phyloP scores from a whole-genome alignment of 1,139 yeast species.

The Petasospora rhodanensis region DNA sequence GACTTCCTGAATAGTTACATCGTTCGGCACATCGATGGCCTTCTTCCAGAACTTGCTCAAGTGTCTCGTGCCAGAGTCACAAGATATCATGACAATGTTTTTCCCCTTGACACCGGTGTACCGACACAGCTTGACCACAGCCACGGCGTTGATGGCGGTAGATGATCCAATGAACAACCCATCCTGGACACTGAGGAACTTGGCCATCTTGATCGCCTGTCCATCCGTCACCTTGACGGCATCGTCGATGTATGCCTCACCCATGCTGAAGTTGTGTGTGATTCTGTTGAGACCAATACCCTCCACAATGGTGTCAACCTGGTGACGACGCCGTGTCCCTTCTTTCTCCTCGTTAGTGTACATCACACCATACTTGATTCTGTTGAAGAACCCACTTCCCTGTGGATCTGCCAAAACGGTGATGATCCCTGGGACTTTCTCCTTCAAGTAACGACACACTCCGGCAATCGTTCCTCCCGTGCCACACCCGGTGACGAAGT shows the following conservation, averaged over 20 bases:
- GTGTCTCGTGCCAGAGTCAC: conserved; percentile 91
- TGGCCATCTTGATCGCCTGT: conserved; percentile 87
- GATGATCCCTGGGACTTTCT: conserved; percentile 34
- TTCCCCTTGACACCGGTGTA: conserved; percentile 50
- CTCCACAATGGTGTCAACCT: conserved; percentile 90
- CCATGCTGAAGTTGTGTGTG: conserved; percentile 74
- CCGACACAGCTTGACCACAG: conserved; percentile 68
- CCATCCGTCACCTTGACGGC: conserved; percentile 74
- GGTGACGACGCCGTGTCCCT: conserved; percentile 92
- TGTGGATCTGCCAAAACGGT: conserved; percentile 88
- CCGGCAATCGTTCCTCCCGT: conserved; percentile 89
- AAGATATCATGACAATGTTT: conserved; percentile 78
- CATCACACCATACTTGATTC: conserved; percentile 89
- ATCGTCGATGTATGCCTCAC: conserved; percentile 67
- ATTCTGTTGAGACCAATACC: conserved; percentile 90
- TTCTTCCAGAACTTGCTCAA: conserved; percentile 87
- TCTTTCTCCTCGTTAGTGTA: conserved; percentile 84
- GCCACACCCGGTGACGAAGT: conserved; percentile 71
- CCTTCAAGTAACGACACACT: conserved; percentile 68
- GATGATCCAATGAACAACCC: conserved; percentile 92
- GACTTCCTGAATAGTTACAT: conserved; percentile 30
- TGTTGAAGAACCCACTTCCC: conserved; percentile 85
- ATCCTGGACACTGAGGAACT: conserved; percentile 71
- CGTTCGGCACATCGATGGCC: conserved; percentile 37
- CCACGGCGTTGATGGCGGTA: conserved; percentile 89